Percentiles rank a stretch among this genome's conserved stretches.
Conservation (phyloP, 2,329 filamentous ascomycete genomes). For the Meredithiella fracta region DNA sequence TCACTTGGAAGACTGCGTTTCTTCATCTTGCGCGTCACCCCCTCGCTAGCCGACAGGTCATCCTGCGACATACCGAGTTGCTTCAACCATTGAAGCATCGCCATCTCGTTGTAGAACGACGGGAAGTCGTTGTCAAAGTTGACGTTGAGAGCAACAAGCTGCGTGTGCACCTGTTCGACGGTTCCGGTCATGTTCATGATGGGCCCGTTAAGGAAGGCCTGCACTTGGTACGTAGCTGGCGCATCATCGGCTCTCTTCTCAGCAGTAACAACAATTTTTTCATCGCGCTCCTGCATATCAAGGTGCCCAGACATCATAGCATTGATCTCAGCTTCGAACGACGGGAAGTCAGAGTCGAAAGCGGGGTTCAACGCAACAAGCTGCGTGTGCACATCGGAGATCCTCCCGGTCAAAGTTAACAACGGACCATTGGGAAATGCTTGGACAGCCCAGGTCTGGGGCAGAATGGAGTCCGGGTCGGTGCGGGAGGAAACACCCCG, state of each 20-base stretch:
- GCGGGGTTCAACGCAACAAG: constrained; percentile 16
- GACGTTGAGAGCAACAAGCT: constrained; percentile 15
- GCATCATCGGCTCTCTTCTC: background rate
- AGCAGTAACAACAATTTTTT: background rate
- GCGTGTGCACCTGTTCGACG: constrained; percentile 15
- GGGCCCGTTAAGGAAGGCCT: constrained; percentile 14
- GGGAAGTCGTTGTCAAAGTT: constrained; percentile 15
- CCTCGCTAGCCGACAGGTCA: background rate
- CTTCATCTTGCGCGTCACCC: constrained; percentile 1
- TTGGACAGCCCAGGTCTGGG: constrained; percentile 15
- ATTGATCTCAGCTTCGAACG: constrained; percentile 10
- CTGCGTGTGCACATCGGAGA: constrained; percentile 15
- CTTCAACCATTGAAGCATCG: constrained; percentile 2
- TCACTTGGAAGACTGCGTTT: constrained; percentile 5
- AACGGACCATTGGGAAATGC: constrained; percentile 13
- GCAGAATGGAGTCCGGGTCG: constrained; percentile 2
- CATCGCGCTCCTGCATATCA: background rate
- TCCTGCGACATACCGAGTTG: background rate
- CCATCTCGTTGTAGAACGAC: constrained; percentile 4
- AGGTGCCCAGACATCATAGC: constrained; percentile 2
- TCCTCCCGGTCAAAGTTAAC: constrained; percentile 15
- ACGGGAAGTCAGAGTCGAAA: constrained; percentile 15
- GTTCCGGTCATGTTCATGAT: constrained; percentile 15
- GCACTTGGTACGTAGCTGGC: constrained; percentile 13
- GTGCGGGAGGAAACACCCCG: background rate